Base-by-base conservation (phyloP, 2,329 filamentous ascomycete genomes). In the Mycosphaerella arachidis region DNA sequence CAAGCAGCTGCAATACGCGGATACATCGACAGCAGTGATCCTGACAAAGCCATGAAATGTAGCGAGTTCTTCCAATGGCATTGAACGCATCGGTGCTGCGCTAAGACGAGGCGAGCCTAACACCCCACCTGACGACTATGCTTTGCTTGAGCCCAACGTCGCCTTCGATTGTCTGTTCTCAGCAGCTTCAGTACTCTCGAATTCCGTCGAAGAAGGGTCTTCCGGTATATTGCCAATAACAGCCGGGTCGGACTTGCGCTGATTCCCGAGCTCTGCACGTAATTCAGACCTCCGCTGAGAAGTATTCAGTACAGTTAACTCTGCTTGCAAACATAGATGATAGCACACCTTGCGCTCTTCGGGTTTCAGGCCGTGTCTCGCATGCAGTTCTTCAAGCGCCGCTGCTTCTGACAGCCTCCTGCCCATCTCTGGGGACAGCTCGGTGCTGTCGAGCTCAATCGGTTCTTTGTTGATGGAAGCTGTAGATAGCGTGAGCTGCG, bases 201-300 rank as follows among this genome's bases (percentile, higher is more conserved):
- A 72, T 62, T 79, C 78, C 50, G 78, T 77, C 0, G 78, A 75
- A 1, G 73, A 75, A 29, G 78, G 78, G 12, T 73, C 74, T 43
- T 72, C 64, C 1, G 78, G 78, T 12, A 80, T 68, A 66, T 80
- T 75, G 5, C 79, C 76, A 48, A 81, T 70, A 1, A 81, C 77
- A 24, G 77, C 74, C 0, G 77, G 75, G 59, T 80, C 76, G 46
- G 71, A 71, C 27, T 74, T 72, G 3, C 77, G 69, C 9, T 69
- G 67, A 0, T 72, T 67, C 1, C 78, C 70, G 13, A 78, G 70
- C 5, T 71, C 68, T 2, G 71, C 72, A 33, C 77, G 50, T 52
- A 31, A 18, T 33, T 52, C 27, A 12, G 30, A 35, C 29, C 10
- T 20, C 30, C 55, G 55, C 62, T 62, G 7, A 0, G 7, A 16